Percentiles rank a stretch among this genome's conserved stretches.
phyloP scores from a whole-genome alignment of 257 asterid species.

The Solanum bulbocastanum region DNA sequence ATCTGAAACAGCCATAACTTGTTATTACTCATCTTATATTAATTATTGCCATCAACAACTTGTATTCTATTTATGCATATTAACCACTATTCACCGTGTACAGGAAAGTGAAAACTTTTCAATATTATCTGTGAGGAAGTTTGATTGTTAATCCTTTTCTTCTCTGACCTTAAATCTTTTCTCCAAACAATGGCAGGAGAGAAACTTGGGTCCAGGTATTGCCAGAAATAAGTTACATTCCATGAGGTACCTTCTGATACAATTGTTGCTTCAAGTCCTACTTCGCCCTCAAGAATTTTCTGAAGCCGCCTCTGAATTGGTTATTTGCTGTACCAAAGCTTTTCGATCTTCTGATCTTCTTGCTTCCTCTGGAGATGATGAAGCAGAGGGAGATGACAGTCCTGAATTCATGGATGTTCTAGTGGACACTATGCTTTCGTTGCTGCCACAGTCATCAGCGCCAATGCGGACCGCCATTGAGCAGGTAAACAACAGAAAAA shows the following conservation, averaged over 20 bases:
- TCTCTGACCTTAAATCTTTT: neutral
- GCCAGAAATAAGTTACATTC: slow-evolving; percentile 62
- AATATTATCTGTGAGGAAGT: neutral
- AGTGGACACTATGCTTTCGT: slow-evolving; percentile 89
- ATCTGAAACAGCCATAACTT: neutral
- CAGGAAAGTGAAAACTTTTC: neutral
- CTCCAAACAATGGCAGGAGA: slow-evolving; percentile 44
- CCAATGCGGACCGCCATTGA: slow-evolving; percentile 88
- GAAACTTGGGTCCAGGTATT: slow-evolving; percentile 40
- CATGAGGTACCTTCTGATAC: slow-evolving; percentile 76
- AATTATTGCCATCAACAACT: neutral
- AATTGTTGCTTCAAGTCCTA: slow-evolving; percentile 80
- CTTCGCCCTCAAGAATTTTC: slow-evolving; percentile 80
- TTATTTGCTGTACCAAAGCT: slow-evolving; percentile 79
- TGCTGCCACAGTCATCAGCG: slow-evolving; percentile 87
- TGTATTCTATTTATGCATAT: neutral
- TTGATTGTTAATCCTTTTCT: neutral
- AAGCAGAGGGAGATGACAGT: slow-evolving; percentile 44
- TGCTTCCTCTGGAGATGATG: slow-evolving; percentile 72
- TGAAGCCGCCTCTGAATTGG: slow-evolving; percentile 86
- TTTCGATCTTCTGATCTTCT: slow-evolving; percentile 51
- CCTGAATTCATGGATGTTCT: slow-evolving; percentile 87
- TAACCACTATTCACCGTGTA: neutral
- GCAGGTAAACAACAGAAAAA: slow-evolving; percentile 41
- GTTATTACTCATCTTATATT: neutral